Base-by-base conservation (phyloP, 1,284 basidiomycete genomes). In the Puccinia hordei region DNA sequence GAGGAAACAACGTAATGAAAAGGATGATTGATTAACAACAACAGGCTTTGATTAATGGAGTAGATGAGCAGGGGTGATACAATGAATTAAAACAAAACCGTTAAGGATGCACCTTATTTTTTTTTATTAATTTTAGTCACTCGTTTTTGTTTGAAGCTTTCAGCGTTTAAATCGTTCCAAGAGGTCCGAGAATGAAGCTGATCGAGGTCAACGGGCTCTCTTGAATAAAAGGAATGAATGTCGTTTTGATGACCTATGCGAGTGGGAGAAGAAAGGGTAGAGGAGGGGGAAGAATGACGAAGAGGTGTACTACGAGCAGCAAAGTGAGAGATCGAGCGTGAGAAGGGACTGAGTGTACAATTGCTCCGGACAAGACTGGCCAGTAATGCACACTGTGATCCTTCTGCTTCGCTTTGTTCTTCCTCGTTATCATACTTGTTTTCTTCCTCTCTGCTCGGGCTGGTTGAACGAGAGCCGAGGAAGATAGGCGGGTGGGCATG, bases 261-360 rank as follows among this genome's bases (percentile, higher is more conserved):
- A n/a, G 53, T 73, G 13, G 71, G 71, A 35, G 71, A 73, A 2
- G 53, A 73, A 19, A 33, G 15, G 22, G 71, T 24, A 17, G 71
- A 53, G 4, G 49, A 55, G 44, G 66, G 41, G 2, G 41, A 51
- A 8, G 66, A 46, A 30, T 49, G 41, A 9, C 66, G 66, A 13
- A 74, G 44, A 8, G 72, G 72, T 27, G 72, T 74, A 35, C 72
- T 74, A 8, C 72, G 51, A 19, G 72, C 72, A 27, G 72, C 72
- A 46, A 59, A 74, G 30, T 74, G 72, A 1, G 72, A 74, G 27
- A 74, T 74, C 38, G 72, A 74, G 53, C 72, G 33, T 44, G 55
- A 59, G 35, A 77, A 77, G 13, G 74, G 74, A 77, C 74, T 77
- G 15, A 77, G 51, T 15, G 74, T 77, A 44, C 74, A 77, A 65